phyloP scores from a whole-genome alignment of 805 yeast genomes.

The Kurtzmaniella cleridarum region DNA sequence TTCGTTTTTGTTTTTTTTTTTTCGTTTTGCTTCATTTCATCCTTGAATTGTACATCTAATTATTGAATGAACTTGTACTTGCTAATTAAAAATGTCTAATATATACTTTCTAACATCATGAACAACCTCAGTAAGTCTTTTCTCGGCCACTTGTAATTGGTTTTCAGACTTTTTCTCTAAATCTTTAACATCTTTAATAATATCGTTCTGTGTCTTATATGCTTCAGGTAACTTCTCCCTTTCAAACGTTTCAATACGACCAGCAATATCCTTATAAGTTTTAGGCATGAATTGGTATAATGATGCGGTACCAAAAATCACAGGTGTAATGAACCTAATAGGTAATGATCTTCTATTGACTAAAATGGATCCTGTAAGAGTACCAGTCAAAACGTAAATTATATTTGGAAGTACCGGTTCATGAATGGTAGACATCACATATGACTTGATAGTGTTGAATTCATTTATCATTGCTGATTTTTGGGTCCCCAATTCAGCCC shows the following conservation, averaged over 20 bases:
- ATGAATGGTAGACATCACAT: slow-evolving; percentile 30
- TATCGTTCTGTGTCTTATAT: slow-evolving; percentile 18
- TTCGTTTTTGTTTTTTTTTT: no score
- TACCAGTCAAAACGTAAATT: slow-evolving; percentile 49
- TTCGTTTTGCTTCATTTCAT: no score
- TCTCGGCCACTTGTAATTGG: slow-evolving; percentile 9
- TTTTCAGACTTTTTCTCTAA: slow-evolving; percentile 9
- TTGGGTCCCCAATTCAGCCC: slow-evolving; percentile 44
- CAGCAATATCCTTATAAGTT: slow-evolving; percentile 31
- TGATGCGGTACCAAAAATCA: slow-evolving; percentile 41
- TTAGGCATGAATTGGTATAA: slow-evolving; percentile 49
- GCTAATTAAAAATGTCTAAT: slow-evolving; percentile 6
- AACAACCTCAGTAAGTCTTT: slow-evolving; percentile 14
- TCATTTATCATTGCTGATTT: slow-evolving; percentile 45
- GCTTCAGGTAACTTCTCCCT: slow-evolving; percentile 25
- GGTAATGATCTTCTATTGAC: slow-evolving; percentile 44
- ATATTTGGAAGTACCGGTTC: slow-evolving; percentile 55
- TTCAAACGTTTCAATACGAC: slow-evolving; percentile 21
- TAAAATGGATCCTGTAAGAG: slow-evolving; percentile 53
- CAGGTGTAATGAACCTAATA: slow-evolving; percentile 47
- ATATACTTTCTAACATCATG: slow-evolving; percentile 23
- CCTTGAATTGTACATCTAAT: not conserved
- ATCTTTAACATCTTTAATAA: slow-evolving; percentile 7
- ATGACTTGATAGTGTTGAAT: slow-evolving; percentile 19
- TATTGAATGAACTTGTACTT: slow-evolving; percentile 1